phyloP scores from a whole-genome alignment of 768 basidiomycete genomes.

The Mycena crocata region DNA sequence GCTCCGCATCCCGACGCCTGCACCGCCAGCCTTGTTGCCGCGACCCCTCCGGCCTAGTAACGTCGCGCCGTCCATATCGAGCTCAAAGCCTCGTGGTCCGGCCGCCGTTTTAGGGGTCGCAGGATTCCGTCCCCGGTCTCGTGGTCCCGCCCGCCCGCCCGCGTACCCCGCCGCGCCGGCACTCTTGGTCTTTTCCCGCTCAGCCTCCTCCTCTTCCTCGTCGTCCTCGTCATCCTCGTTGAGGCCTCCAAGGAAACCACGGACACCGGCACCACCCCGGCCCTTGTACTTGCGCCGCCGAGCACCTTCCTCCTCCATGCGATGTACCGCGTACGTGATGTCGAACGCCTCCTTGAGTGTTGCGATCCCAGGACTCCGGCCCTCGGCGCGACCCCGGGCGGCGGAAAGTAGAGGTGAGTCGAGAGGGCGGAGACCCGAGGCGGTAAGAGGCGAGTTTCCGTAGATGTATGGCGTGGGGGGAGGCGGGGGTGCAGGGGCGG shows the following conservation, averaged over 20 bases:
- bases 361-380: constrained; percentile 91
- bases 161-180: constrained; percentile 32
- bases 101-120: constrained; percentile 12
- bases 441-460: constrained; percentile 48
- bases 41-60: constrained; percentile 80
- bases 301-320: constrained; percentile 99
- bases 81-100: constrained; percentile 70
- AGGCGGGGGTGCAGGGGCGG: constrained; percentile 68
- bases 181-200: constrained; percentile 59
- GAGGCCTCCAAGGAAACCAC: constrained; percentile 84
- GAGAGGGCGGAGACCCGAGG: constrained; percentile 56
- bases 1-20: constrained; percentile 42
- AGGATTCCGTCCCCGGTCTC: constrained; percentile 27
- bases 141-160: constrained; percentile 50
- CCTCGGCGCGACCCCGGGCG: constrained; percentile 78
- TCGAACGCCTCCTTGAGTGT: constrained; percentile 98
- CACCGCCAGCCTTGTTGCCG: constrained; percentile 40
- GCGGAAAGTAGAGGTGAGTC: constrained; percentile 94
- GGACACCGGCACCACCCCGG: constrained; percentile 78
- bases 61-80: constrained; percentile 89
- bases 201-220: constrained; percentile 50
- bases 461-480: constrained; percentile 73
- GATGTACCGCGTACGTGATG: constrained; percentile 97
- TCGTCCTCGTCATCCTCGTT: constrained; percentile 94
- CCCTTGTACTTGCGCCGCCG: constrained; percentile 85